Base-by-base conservation (phyloP, 495 filamentous ascomycete species). In the Daldinia caldariorum region DNA sequence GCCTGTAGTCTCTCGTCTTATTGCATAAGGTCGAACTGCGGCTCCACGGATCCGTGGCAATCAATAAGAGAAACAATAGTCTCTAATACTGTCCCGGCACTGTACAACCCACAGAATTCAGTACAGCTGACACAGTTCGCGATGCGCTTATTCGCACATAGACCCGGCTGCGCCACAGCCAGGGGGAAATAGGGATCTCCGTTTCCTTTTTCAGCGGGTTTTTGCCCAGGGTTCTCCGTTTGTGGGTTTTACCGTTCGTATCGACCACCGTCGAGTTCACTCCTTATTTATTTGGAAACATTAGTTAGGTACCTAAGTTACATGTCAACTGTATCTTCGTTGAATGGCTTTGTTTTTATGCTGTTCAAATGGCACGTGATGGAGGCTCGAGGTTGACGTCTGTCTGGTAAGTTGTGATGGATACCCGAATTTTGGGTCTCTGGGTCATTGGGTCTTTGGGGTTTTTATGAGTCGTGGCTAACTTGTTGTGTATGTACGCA, bases 381-480 rank as follows among this genome's bases (percentile, higher is more conserved):
- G 74, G 74, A 20, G 77, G 72, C 35, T 70, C 77, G 32, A 78
- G 78, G 59, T 71, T 80, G 53, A 76, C 80, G 47, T 76, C 79
- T 43, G 62, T 83, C 58, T 81, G 79, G 81, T 83, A 66, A 76
- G 78, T 67, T 38, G 32, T 26, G 29, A 43, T 26, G 26, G 16
- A 32, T 6, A 26, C 20, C 10, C 12, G 18, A 22, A 22, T 16
- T 10, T 47, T 47, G 16, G 43, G 43, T 47, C 9, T 10, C 7
- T 34, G 32, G 32, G 16, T 47, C 9, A 47, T 47, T 7, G 16
- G n/a, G n/a, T n/a, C n/a, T n/a, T n/a, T n/a, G n/a, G n/a, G n/a
- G n/a, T n/a, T n/a, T n/a, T n/a, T n/a, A n/a, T 2, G 31, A 29
- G 20, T 8, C 29, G 22, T 39, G 37, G 26, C 26, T 31, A 53